Percentiles rank a stretch among this genome's conserved stretches.
Evolutionary conservation across 768 basidiomycete genomes (phyloP).

Genomic region (Trametes gibbosa): DNA sequence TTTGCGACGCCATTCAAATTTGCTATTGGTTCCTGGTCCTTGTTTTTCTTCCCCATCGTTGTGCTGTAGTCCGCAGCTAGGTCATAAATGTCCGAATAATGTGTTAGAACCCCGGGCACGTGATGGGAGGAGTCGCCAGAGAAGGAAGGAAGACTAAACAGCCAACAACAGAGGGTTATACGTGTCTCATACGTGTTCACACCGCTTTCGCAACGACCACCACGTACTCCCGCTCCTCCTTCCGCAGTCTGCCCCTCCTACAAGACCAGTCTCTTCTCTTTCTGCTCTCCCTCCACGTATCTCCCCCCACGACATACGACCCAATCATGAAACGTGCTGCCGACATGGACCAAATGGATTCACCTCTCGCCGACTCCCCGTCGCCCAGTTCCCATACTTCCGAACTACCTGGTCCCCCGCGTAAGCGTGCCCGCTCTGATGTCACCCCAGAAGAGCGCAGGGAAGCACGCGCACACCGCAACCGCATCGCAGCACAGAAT

Average conservation of each 20-base stretch:
- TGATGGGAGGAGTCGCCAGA: background rate
- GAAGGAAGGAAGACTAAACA: constrained; percentile 18
- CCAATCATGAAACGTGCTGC: constrained; percentile 29
- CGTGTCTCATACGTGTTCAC: constrained; percentile 26
- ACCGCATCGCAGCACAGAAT: constrained; percentile 92
- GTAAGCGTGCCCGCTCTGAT: constrained; percentile 71
- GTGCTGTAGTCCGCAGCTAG: background rate
- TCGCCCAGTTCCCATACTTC: constrained; percentile 21
- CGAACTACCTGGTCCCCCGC: constrained; percentile 43
- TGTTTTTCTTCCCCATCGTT: constrained; percentile 67
- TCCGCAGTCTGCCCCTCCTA: constrained; percentile 24
- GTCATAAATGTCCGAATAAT: background rate
- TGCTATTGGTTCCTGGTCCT: constrained; percentile 45
- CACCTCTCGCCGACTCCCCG: constrained; percentile 22
- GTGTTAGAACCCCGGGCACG: background rate
- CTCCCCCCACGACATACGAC: constrained; percentile 16
- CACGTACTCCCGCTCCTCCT: constrained; percentile 27
- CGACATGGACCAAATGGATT: constrained; percentile 22
- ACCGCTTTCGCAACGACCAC: constrained; percentile 26
- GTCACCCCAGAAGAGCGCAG: constrained; percentile 72
- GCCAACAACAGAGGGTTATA: constrained; percentile 22
- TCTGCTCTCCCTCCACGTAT: constrained; percentile 20
- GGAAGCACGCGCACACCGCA: constrained; percentile 86
- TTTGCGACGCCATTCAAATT: constrained; percentile 59
- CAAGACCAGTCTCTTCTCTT: constrained; percentile 26